Evolutionary conservation across 179 eudicot species (phyloP), one percentile per base, ranked within the genome.

Genomic region (Corrigiola litoralis): DNA sequence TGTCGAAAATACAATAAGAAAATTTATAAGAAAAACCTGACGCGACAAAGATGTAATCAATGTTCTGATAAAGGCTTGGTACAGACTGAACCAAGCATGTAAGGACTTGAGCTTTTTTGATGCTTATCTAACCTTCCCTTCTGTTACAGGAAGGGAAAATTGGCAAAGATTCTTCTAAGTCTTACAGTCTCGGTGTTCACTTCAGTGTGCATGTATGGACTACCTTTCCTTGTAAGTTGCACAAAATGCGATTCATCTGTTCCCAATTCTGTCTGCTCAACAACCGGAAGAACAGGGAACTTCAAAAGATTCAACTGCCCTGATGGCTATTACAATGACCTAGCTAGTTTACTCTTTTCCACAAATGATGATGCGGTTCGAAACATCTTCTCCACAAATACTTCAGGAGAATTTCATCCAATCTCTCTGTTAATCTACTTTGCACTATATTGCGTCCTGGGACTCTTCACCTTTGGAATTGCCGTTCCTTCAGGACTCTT

Each of bases 401-500:
- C 98, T 7, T 50, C 83, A 11, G 71, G 62, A 32, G 95, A 92
- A 70, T 92, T 78, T 63, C 72, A 61, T 20, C 42, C 84, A 0
- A 47, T 67, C 37, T 79, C 96, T n/a, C 82, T 89, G 13, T 4
- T 68, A 13, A 76, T 90, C 66, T 89, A 82, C 86, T 92, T 89
- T 58, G 74, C 34, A 17, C 77, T 85, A 18, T 92, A 87, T 58
- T 87, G 85, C 61, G 65, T 92, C 54, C 52, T 92, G 54, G 96
- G 96, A 61, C 80, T 85, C 72, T 58, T 89, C 73, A 89, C 96
- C 40, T 92, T 89, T 50, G 96, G 98, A 64, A 89, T 92, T 47
- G 98, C 96, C 3, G 92, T 89, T 17, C 98, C 98, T n/a, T 85
- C 98, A 9, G 98, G 98, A 13, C 96, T 92, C 24, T 89, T 92